phyloP scores from a whole-genome alignment of 2,329 filamentous ascomycete species.

The Waltergamsia citrina region DNA sequence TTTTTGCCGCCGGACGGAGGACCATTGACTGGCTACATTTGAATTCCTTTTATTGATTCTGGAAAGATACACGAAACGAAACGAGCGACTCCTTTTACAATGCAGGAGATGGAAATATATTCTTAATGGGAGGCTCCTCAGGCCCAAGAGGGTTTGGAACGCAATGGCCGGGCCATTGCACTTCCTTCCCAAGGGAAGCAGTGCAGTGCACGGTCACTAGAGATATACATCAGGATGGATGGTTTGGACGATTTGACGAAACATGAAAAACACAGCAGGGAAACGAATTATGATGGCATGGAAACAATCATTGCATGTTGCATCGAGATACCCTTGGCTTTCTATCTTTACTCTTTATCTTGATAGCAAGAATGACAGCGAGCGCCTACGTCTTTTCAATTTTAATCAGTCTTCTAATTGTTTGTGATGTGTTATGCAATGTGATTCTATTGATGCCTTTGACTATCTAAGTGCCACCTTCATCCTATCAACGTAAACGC shows the following conservation, averaged over 20 bases:
- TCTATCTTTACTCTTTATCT: not conserved
- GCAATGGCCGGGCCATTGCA: slow-evolving; percentile 3
- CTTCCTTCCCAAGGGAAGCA: not conserved
- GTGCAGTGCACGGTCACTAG: not conserved
- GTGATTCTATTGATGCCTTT: no score
- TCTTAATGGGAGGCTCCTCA: slow-evolving; percentile 2
- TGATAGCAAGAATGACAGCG: slow-evolving; percentile 1
- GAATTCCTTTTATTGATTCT: not conserved
- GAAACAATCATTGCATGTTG: slow-evolving; percentile 1
- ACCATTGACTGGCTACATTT: not conserved
- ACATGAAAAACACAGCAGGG: no score
- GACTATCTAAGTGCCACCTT: no score
- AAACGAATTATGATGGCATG: slow-evolving; percentile 3
- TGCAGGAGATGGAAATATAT: slow-evolving; percentile 1
- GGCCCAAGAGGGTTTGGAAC: not conserved
- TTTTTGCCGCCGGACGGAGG: slow-evolving; percentile 3
- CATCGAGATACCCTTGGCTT: slow-evolving; percentile 5
- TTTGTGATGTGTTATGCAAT: not conserved
- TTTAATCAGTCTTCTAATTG: not conserved
- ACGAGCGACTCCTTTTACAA: no score
- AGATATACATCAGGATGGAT: not conserved
- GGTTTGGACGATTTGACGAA: not conserved
- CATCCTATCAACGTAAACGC: no score
- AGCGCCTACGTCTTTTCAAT: not conserved
- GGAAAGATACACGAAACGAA: no score